phyloP scores from a whole-genome alignment of 2,329 filamentous ascomycete species.

The Apiospora rasikravindrae region DNA sequence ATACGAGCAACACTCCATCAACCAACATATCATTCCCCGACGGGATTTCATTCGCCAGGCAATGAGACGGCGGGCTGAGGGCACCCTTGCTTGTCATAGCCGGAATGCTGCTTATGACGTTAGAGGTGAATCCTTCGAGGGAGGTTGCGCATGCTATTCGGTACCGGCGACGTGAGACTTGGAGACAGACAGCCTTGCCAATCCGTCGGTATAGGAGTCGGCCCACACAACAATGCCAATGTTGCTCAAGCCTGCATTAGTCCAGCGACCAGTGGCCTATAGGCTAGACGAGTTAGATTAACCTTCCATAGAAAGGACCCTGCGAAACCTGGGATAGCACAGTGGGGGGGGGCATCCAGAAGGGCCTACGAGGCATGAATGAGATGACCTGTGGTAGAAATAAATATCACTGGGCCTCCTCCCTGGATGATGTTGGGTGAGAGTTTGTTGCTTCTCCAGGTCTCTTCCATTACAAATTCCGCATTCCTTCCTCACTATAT shows the following conservation, averaged over 20 bases:
- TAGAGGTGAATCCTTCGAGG: not conserved
- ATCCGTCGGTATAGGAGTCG: not conserved
- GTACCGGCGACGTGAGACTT: not conserved
- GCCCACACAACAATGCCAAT: not conserved
- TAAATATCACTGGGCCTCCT: not conserved
- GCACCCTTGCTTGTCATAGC: not conserved
- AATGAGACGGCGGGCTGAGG: not conserved
- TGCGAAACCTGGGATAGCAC: not conserved
- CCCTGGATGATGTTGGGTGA: not conserved
- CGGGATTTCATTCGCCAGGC: not conserved
- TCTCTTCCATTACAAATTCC: not conserved
- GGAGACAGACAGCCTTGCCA: slow-evolving; percentile 4
- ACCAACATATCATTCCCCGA: not conserved
- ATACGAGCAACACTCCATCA: slow-evolving; percentile 1
- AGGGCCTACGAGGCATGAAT: not conserved
- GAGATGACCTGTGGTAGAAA: not conserved
- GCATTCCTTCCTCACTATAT: not conserved
- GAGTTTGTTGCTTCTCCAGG: not conserved
- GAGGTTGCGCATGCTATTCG: not conserved
- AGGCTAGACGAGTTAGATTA: not conserved
- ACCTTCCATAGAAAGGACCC: not conserved
- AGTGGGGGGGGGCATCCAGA: not conserved
- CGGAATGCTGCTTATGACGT: not conserved
- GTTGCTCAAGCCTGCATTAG: not conserved
- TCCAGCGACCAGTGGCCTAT: not conserved